Conservation (phyloP, 2,329 filamentous ascomycete genomes). For the Drechslera avenae region DNA sequence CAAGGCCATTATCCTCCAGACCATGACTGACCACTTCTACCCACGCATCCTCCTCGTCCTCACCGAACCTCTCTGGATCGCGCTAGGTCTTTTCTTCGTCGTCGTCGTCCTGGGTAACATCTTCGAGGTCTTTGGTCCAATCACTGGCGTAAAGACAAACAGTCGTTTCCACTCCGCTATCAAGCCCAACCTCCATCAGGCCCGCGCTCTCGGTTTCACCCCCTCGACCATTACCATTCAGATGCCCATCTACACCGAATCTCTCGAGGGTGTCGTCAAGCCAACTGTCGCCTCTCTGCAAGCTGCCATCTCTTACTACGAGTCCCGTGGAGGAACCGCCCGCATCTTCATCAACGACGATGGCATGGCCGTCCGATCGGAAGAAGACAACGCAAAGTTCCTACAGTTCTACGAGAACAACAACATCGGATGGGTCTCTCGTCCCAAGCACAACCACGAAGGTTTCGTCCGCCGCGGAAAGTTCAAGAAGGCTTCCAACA, state of each 20-base stretch:
- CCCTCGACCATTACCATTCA: constrained; percentile 75
- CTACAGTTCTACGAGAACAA: constrained; percentile 54
- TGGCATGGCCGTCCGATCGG: constrained; percentile 64
- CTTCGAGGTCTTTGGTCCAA: constrained; percentile 71
- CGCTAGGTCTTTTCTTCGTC: constrained; percentile 55
- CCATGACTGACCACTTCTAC: constrained; percentile 58
- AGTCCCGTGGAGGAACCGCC: constrained; percentile 63
- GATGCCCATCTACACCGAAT: constrained; percentile 86
- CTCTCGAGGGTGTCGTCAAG: constrained; percentile 71
- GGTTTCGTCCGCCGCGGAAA: constrained; percentile 36
- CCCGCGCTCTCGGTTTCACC: constrained; percentile 62
- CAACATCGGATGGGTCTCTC: constrained; percentile 55
- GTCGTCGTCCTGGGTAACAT: constrained; percentile 19
- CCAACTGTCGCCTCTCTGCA: constrained; percentile 78
- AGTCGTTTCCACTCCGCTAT: constrained; percentile 76
- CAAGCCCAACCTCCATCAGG: constrained; percentile 46
- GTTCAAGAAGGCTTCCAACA: constrained; percentile 64
- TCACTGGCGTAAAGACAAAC: constrained; percentile 73
- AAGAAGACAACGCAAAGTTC: constrained; percentile 50
- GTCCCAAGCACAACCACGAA: constrained; percentile 49
- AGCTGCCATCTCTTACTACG: constrained; percentile 60
- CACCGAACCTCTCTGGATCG: constrained; percentile 54
- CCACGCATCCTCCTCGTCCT: constrained; percentile 60
- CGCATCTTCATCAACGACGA: constrained; percentile 71
- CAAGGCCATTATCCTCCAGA: constrained; percentile 59